These are phyloP conservation scores for Fusarium sacchari DNA, from an alignment of 2,329 filamentous ascomycete species.

Conservation along the genomic window DNA sequence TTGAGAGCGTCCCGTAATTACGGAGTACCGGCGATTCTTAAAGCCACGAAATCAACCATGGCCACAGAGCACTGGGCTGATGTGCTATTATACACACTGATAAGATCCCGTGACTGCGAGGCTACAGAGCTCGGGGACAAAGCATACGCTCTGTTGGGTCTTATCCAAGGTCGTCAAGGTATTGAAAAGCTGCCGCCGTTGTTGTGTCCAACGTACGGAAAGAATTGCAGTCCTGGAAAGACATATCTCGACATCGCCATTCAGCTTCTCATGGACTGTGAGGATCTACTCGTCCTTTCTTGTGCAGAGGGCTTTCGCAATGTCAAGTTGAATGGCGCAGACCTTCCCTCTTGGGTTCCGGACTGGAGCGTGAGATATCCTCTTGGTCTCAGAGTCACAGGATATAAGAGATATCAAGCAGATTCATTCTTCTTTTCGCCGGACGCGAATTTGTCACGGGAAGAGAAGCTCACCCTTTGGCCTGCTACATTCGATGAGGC, in stretches of 20 bases:
- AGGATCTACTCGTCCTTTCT: background rate
- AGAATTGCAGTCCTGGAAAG: background rate
- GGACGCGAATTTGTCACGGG: accelerated
- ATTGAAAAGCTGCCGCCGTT: background rate
- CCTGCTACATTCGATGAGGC: background rate
- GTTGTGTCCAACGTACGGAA: background rate
- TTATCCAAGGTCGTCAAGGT: background rate
- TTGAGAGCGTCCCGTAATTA: background rate
- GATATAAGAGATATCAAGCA: background rate
- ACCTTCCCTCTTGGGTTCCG: background rate
- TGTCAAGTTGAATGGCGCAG: background rate
- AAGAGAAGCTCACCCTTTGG: background rate
- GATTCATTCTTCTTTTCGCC: background rate
- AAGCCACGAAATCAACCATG: background rate
- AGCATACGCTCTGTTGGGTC: background rate
- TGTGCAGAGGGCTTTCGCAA: background rate
- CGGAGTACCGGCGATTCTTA: background rate
- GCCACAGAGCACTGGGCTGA: background rate
- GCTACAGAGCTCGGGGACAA: background rate
- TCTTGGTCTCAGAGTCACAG: background rate
- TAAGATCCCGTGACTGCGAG: background rate
- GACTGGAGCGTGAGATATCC: background rate
- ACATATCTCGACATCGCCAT: background rate
- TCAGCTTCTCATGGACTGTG: background rate
- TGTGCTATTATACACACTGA: background rate